A percentile compares a stretch with the other conserved stretches of the same genome.
Conservation (phyloP, 768 basidiomycete species). For the Russula earlei region DNA sequence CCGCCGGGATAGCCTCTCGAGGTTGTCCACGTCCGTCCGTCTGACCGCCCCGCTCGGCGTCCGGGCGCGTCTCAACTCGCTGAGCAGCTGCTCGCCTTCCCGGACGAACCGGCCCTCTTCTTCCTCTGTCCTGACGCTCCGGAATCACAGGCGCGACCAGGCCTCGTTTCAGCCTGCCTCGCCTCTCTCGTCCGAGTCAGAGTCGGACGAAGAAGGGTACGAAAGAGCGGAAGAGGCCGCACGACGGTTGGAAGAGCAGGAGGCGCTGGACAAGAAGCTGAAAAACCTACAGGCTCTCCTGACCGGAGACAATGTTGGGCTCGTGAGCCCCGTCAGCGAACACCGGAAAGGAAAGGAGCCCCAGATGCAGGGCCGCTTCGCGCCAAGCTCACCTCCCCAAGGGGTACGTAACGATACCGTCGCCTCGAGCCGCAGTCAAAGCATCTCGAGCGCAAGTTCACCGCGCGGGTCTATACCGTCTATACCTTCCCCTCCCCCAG, state of each 20-base stretch:
- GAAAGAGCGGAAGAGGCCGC: slow-evolving; percentile 63
- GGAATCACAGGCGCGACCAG: slow-evolving; percentile 16
- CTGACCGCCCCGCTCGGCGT: slow-evolving; percentile 50
- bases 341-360: slow-evolving; percentile 11
- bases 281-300: slow-evolving; percentile 61
- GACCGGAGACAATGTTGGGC: slow-evolving; percentile 62
- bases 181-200: slow-evolving; percentile 25
- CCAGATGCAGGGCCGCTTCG: slow-evolving; percentile 27
- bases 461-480: slow-evolving; percentile 74
- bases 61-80: slow-evolving; percentile 61
- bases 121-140: slow-evolving; percentile 66
- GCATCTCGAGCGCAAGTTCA: slow-evolving; percentile 64
- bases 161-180: slow-evolving; percentile 11
- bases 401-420: slow-evolving; percentile 33
- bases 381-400: slow-evolving; percentile 29
- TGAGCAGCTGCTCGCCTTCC: slow-evolving; percentile 43
- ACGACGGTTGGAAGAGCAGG: slow-evolving; percentile 55
- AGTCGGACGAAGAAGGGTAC: slow-evolving; percentile 44
- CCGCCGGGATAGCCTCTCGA: slow-evolving; percentile 19
- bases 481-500: slow-evolving; percentile 62
- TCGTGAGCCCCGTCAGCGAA: slow-evolving; percentile 36
- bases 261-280: slow-evolving; percentile 57
- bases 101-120: slow-evolving; percentile 42
- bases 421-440: slow-evolving; percentile 40
- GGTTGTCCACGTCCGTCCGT: slow-evolving; percentile 36